These are phyloP conservation scores for Beauveria scarabaeidicola DNA, from an alignment of 2,329 filamentous ascomycete genomes.

Conservation along the genomic window DNA sequence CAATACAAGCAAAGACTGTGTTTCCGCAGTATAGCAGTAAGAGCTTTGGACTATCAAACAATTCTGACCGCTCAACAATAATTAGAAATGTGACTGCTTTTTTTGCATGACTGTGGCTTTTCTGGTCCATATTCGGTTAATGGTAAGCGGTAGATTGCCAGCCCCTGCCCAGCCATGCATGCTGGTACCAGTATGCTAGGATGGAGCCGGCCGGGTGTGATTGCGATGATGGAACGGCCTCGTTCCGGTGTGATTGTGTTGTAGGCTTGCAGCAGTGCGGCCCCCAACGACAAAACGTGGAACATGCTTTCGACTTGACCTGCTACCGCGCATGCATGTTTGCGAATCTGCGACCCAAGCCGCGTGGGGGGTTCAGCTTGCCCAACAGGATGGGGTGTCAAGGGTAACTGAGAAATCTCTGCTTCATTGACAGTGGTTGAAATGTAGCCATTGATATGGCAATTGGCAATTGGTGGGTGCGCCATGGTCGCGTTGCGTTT, in stretches of 20 bases:
- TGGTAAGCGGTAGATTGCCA: background rate
- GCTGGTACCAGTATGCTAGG: too few species aligned
- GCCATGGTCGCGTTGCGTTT: background rate
- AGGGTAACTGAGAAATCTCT: background rate
- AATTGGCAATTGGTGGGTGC: background rate
- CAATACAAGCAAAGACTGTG: background rate
- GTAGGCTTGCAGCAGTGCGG: background rate
- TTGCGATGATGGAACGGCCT: conserved; percentile 3
- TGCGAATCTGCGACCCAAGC: background rate
- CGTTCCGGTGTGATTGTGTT: conserved; percentile 4
- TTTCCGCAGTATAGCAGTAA: background rate
- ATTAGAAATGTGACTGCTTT: background rate
- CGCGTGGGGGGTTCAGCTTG: background rate
- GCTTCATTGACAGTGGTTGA: background rate
- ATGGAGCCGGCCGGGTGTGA: background rate
- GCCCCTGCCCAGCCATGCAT: background rate
- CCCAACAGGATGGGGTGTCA: background rate
- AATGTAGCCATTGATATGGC: background rate
- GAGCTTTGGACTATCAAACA: background rate
- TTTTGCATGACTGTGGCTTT: conserved; percentile 4
- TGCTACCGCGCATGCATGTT: background rate
- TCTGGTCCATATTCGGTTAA: background rate
- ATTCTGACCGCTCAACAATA: background rate
- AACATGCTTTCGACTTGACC: background rate
- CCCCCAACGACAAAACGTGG: conserved; percentile 6